Percentiles rank a stretch among this genome's conserved stretches.
Evolutionary conservation across 352 stramenopile species (phyloP).

Genomic region (Detonula confervacea): DNA sequence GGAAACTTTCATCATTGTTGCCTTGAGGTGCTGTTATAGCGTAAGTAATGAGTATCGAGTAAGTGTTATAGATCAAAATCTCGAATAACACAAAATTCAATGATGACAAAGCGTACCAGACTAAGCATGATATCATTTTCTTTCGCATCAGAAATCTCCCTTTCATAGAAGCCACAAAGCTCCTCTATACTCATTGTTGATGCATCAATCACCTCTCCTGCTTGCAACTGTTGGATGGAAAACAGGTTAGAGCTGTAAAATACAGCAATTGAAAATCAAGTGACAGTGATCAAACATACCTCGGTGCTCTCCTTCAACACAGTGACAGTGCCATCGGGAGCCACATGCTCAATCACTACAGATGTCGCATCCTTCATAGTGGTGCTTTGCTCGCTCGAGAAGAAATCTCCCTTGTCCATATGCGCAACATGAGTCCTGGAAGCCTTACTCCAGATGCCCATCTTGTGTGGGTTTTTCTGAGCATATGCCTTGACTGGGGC

Average conservation of each 20-base stretch:
- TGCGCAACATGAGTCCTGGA: slow-evolving; percentile 84
- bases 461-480: slow-evolving; percentile 87
- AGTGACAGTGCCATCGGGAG: slow-evolving; percentile 63
- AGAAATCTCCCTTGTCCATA: slow-evolving; percentile 87
- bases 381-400: slow-evolving; percentile 76
- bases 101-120: slow-evolving; percentile 48
- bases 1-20: slow-evolving; percentile 89
- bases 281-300: slow-evolving; percentile 32
- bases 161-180: slow-evolving; percentile 75
- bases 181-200: slow-evolving; percentile 73
- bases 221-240: slow-evolving; percentile 50
- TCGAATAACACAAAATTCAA: too few relatives aligned
- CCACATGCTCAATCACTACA: slow-evolving; percentile 78
- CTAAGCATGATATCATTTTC: slow-evolving; percentile 80
- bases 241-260: too few relatives aligned
- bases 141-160: slow-evolving; percentile 83
- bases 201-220: slow-evolving; percentile 86
- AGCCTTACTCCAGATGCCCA: slow-evolving; percentile 85
- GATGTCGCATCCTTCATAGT: slow-evolving; percentile 67
- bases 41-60: too few relatives aligned
- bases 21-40: slow-evolving; percentile 79
- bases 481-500: slow-evolving; percentile 87
- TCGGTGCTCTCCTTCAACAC: slow-evolving; percentile 79
- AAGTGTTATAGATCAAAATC: too few relatives aligned
- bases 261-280: too few relatives aligned